A percentile compares a stretch with the other conserved stretches of the same genome.
Evolutionary conservation across 345 rosid species (phyloP).

Genomic region (Salix koriyanagi): DNA sequence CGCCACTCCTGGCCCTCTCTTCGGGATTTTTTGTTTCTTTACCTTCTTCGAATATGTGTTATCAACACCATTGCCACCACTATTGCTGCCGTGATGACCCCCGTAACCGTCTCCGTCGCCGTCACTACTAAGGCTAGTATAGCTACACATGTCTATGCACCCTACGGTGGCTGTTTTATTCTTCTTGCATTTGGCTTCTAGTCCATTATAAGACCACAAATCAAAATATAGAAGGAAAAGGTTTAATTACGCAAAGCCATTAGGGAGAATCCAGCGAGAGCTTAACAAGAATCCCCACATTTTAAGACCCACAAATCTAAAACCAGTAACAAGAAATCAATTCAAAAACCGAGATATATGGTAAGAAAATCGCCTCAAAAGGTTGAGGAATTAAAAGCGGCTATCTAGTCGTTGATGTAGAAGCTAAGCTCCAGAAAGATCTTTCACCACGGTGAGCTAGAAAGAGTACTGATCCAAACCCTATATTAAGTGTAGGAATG

Average conservation of each 20-base stretch:
- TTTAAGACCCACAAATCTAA: slow-evolving; percentile 40
- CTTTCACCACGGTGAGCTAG: slow-evolving; percentile 15
- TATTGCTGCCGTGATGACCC: slow-evolving; percentile 10
- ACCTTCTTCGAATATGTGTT: slow-evolving; percentile 37
- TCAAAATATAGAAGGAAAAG: slow-evolving; percentile 12
- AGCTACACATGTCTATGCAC: slow-evolving; percentile 45
- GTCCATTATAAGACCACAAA: slow-evolving; percentile 9
- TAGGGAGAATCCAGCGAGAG: slow-evolving; percentile 18
- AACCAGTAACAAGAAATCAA: slow-evolving; percentile 38
- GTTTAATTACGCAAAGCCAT: slow-evolving; percentile 10
- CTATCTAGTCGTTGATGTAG: slow-evolving; percentile 38
- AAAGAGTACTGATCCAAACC: not conserved
- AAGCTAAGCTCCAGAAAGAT: slow-evolving; percentile 39
- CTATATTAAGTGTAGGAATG: not conserved
- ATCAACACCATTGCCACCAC: slow-evolving; percentile 19
- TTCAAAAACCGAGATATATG: slow-evolving; percentile 47
- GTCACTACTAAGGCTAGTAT: slow-evolving; percentile 21
- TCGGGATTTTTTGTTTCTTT: slow-evolving; percentile 42
- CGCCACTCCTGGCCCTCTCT: slow-evolving; percentile 82
- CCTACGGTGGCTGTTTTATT: too few relatives aligned
- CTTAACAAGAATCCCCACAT: slow-evolving; percentile 26
- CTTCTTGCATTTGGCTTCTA: not conserved
- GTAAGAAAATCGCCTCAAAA: slow-evolving; percentile 47
- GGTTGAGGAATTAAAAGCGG: slow-evolving; percentile 48
- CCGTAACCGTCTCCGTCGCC: not conserved